Conservation (phyloP, 768 basidiomycete species). For the Trametes elegans region DNA sequence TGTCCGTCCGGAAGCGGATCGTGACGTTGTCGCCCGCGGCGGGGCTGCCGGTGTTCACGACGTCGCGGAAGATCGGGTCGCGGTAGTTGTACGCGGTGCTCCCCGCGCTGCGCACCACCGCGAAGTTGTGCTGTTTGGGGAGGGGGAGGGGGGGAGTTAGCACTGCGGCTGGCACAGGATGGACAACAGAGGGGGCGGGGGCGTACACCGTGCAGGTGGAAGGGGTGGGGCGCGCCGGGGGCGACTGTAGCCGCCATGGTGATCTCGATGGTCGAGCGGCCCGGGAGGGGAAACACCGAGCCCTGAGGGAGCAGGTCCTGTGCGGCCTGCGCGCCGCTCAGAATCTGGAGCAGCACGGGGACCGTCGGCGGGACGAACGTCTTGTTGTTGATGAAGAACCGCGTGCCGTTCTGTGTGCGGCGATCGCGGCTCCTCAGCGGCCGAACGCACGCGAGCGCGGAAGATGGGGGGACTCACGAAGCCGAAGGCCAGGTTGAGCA, state of each 20-base stretch:
- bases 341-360: constrained; percentile 56
- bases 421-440: neutral
- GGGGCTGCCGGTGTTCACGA: constrained; percentile 20
- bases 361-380: constrained; percentile 40
- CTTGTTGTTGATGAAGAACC: constrained; percentile 35
- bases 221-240: constrained; percentile 42
- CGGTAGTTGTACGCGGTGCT: constrained; percentile 33
- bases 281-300: constrained; percentile 44
- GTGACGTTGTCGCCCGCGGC: constrained; percentile 22
- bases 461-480: constrained; percentile 14
- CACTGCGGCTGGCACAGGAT: neutral
- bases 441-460: no score
- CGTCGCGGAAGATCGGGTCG: constrained; percentile 37
- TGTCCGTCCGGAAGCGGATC: constrained; percentile 52
- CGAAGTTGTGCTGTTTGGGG: constrained; percentile 35
- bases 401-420: constrained; percentile 25
- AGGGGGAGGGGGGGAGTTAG: neutral
- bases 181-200: constrained; percentile 1
- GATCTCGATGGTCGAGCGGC: constrained; percentile 46
- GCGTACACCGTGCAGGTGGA: constrained; percentile 41
- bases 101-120: constrained; percentile 36
- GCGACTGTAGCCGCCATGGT: constrained; percentile 39
- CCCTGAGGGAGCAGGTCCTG: constrained; percentile 48
- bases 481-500: constrained; percentile 16
- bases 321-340: constrained; percentile 50